A percentile compares a stretch with the other conserved stretches of the same genome.
phyloP scores from a whole-genome alignment of 2,329 filamentous ascomycete species.

The Pseudogymnoascus sp. region DNA sequence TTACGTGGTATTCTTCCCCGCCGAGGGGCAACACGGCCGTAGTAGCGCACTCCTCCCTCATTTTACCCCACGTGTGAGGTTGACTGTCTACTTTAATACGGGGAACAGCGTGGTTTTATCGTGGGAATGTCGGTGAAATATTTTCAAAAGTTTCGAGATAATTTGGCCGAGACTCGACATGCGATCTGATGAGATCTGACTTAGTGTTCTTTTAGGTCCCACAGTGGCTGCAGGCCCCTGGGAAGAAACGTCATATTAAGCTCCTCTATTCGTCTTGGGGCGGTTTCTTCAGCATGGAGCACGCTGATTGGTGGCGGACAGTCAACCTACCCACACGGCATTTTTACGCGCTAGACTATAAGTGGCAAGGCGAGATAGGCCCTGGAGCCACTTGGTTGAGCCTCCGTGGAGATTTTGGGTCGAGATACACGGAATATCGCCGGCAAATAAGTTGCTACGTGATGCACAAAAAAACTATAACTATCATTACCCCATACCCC shows the following conservation, averaged over 20 bases:
- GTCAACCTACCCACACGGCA: not conserved
- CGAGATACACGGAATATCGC: not conserved
- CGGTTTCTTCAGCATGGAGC: not conserved
- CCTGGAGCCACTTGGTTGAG: not conserved
- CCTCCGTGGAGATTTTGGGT: not conserved
- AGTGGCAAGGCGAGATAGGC: not conserved
- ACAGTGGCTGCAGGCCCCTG: not conserved
- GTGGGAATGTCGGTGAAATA: constrained; percentile 2
- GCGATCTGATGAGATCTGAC: not conserved
- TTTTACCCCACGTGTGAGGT: constrained; percentile 55
- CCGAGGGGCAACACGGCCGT: constrained; percentile 64
- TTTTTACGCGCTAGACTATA: not conserved
- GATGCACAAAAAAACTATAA: constrained; percentile 5
- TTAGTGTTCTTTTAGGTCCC: not conserved
- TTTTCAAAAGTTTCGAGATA: not conserved
- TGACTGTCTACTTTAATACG: constrained; percentile 4
- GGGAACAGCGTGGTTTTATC: not conserved
- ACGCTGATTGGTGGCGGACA: not conserved
- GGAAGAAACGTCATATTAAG: constrained; percentile 1
- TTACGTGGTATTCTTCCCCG: constrained; percentile 61
- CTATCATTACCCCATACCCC: constrained; percentile 8
- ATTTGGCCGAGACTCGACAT: not conserved
- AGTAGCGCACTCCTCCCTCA: constrained; percentile 59
- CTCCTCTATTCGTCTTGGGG: not conserved
- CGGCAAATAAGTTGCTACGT: not conserved